Evolutionary conservation across 2,329 filamentous ascomycete species (phyloP).

Genomic region (Monilinia polystroma): DNA sequence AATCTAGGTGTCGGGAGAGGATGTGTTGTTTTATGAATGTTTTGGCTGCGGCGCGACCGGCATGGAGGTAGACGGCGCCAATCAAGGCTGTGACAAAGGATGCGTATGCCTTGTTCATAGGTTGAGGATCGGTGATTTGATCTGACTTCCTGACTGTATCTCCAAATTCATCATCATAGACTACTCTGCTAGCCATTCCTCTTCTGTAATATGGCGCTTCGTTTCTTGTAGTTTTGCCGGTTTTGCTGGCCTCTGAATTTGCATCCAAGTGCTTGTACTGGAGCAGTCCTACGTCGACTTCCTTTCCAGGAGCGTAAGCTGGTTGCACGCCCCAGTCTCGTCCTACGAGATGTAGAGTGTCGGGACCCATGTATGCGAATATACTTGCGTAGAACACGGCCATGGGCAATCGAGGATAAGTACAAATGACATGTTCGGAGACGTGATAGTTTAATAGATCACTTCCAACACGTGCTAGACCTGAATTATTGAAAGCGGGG

Average conservation of each 20-base stretch:
- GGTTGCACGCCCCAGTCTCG: constrained; percentile 88
- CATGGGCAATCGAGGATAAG: constrained; percentile 88
- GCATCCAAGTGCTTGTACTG: constrained; percentile 64
- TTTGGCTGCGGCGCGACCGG: constrained; percentile 74
- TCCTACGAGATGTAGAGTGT: constrained; percentile 70
- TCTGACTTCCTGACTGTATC: constrained; percentile 49
- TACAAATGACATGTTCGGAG: constrained; percentile 81
- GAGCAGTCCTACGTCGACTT: constrained; percentile 88
- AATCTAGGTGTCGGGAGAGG: constrained; percentile 72
- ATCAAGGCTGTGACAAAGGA: constrained; percentile 81
- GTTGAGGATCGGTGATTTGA: constrained; percentile 33
- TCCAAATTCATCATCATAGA: constrained; percentile 84
- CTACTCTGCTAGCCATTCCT: constrained; percentile 72
- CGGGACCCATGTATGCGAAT: constrained; percentile 76
- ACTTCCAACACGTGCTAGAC: constrained; percentile 76
- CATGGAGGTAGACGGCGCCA: constrained; percentile 82
- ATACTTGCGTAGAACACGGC: constrained; percentile 82
- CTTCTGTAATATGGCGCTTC: constrained; percentile 59
- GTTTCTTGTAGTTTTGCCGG: constrained; percentile 53
- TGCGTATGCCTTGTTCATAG: constrained; percentile 56
- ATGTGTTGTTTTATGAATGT: constrained; percentile 83
- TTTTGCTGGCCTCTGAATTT: constrained; percentile 44
- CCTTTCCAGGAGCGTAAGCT: constrained; percentile 81
- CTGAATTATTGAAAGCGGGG: constrained; percentile 82
- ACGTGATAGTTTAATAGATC: constrained; percentile 87